Conservation (phyloP, 1,139 yeast genomes). For the Blastobotrys capitulatus region DNA sequence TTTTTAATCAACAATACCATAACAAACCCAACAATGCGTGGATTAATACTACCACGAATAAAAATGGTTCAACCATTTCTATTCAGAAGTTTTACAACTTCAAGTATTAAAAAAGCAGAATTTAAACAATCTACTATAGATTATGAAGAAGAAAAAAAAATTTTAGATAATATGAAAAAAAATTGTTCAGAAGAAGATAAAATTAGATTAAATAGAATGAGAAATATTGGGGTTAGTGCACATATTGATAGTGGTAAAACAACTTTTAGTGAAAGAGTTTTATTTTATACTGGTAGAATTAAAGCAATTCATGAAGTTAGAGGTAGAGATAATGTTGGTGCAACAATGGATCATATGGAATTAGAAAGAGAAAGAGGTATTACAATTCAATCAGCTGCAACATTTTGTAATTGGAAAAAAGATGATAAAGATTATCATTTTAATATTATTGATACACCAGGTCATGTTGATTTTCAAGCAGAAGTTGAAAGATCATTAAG, state of each 20-base stretch:
- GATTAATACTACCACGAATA: slow-evolving; percentile 2
- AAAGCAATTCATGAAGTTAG: slow-evolving; percentile 97
- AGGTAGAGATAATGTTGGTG: slow-evolving; percentile 97
- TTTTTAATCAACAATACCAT: neutral
- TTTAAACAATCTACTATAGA: slow-evolving; percentile 5
- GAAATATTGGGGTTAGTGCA: slow-evolving; percentile 97
- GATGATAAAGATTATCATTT: slow-evolving; percentile 55
- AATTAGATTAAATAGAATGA: slow-evolving; percentile 50
- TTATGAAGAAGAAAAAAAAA: slow-evolving; percentile 33
- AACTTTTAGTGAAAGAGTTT: slow-evolving; percentile 93
- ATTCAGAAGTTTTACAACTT: neutral
- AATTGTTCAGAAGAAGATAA: slow-evolving; percentile 55
- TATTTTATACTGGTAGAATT: slow-evolving; percentile 94
- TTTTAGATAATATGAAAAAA: slow-evolving; percentile 39
- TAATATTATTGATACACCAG: slow-evolving; percentile 95
- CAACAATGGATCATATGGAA: slow-evolving; percentile 98
- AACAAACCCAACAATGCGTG: neutral
- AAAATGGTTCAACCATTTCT: neutral
- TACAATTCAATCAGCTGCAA: slow-evolving; percentile 97
- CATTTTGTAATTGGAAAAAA: slow-evolving; percentile 94
- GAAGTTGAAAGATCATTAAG: slow-evolving; percentile 97
- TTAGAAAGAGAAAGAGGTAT: slow-evolving; percentile 97
- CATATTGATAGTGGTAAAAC: slow-evolving; percentile 98
- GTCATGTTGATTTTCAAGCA: slow-evolving; percentile 96
- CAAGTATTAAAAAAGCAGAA: neutral